Conservation (phyloP, 768 basidiomycete species). For the Rhodocollybia butyracea region DNA sequence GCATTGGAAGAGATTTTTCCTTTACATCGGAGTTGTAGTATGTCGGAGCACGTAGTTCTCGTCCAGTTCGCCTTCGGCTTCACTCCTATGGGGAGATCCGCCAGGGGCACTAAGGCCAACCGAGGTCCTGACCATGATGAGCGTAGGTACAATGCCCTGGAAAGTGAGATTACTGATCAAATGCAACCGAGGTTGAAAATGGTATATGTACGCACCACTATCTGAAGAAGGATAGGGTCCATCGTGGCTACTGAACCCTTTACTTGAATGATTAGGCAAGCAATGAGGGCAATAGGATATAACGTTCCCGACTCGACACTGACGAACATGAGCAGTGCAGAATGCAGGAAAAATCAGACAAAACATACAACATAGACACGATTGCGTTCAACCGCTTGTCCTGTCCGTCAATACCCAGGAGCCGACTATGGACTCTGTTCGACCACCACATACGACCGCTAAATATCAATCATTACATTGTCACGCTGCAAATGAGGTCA, state of each 20-base stretch:
- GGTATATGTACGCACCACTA: background rate
- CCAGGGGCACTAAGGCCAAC: background rate
- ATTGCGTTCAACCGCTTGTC: background rate
- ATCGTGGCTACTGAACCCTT: constrained; percentile 1
- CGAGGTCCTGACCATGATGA: constrained; percentile 1
- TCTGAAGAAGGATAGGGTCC: background rate
- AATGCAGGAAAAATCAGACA: background rate
- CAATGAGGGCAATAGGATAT: constrained; percentile 3
- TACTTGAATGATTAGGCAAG: constrained; percentile 1
- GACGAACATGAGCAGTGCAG: too few relatives aligned
- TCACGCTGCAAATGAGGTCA: too few relatives aligned
- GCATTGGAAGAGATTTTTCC: background rate
- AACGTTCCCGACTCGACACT: constrained; percentile 4
- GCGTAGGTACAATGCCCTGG: background rate
- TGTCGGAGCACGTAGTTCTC: background rate
- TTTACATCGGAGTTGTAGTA: background rate
- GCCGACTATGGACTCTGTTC: background rate
- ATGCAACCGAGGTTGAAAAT: background rate
- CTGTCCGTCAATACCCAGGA: background rate
- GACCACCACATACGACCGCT: constrained; percentile 1
- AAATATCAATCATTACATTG: too few relatives aligned
- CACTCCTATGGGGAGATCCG: background rate
- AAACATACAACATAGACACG: constrained; percentile 2
- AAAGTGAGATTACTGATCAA: background rate
- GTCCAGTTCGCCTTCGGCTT: background rate